These are phyloP conservation scores for Pichia cactophila DNA, from an alignment of 1,139 yeast species.

Conservation along the genomic window DNA sequence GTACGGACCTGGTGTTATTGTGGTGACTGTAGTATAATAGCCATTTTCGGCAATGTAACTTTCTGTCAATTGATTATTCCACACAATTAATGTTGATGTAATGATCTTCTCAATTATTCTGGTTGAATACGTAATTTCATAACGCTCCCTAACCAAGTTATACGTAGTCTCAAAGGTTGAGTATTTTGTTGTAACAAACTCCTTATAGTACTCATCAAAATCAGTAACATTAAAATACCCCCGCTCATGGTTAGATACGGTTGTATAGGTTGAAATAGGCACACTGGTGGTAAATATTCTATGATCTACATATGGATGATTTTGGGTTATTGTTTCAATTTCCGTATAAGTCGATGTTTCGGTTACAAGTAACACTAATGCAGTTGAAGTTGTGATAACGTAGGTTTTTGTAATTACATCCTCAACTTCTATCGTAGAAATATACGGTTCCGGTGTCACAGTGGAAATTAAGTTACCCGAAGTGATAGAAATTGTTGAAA, in stretches of 20 bases:
- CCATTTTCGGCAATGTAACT: not conserved
- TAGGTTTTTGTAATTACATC: constrained; percentile 12
- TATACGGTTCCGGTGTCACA: not conserved
- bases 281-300: not conserved
- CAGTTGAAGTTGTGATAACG: constrained; percentile 17
- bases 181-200: not conserved
- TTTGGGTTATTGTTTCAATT: constrained; percentile 6
- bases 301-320: not conserved
- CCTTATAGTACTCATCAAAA: not conserved
- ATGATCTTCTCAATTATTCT: not conserved
- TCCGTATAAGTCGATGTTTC: constrained; percentile 13
- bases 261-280: not conserved
- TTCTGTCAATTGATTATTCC: not conserved
- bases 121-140: not conserved
- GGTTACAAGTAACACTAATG: constrained; percentile 17
- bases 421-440: constrained; percentile 11
- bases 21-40: not conserved
- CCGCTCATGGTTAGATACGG: not conserved
- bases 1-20: not conserved
- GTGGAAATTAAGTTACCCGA: not conserved
- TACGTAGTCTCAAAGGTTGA: not conserved
- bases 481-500: not conserved
- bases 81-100: constrained; percentile 4
- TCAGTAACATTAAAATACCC: constrained; percentile 2
- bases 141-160: not conserved